Conservation (phyloP, 176 grass and related monocot species). For the Aegilops bicornis region DNA sequence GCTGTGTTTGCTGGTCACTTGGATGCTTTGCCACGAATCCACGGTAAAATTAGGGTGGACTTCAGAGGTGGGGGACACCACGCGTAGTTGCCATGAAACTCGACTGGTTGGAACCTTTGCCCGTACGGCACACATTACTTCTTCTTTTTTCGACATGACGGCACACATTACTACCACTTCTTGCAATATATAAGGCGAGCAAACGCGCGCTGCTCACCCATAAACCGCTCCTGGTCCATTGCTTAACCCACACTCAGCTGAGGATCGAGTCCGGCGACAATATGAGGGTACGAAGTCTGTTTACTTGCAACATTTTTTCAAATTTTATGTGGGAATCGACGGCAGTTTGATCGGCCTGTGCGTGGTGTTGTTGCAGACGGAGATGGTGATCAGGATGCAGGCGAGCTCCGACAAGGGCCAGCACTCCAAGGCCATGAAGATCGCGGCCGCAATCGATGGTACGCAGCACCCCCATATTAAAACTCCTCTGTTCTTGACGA, state of each 20-base stretch:
- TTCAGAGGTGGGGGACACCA: not conserved
- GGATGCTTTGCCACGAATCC: not conserved
- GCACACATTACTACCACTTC: not conserved
- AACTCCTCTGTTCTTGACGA: not conserved
- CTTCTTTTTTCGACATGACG: not conserved
- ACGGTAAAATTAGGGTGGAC: not conserved
- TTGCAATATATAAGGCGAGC: not conserved
- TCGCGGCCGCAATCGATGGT: slow-evolving; percentile 28
- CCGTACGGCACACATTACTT: not conserved
- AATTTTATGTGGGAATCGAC: no score
- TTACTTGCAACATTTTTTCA: not conserved
- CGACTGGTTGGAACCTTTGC: not conserved
- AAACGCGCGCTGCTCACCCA: no score
- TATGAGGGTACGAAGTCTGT: slow-evolving; percentile 7
- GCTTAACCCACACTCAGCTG: not conserved
- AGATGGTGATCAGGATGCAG: slow-evolving; percentile 39
- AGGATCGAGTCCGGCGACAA: not conserved
- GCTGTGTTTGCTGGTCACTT: not conserved
- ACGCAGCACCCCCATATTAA: not conserved
- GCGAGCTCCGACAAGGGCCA: slow-evolving; percentile 26
- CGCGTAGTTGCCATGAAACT: slow-evolving; percentile 11
- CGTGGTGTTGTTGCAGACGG: slow-evolving; percentile 12
- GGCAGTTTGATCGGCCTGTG: not conserved
- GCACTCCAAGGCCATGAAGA: slow-evolving; percentile 37
- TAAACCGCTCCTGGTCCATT: not conserved